Evolutionary conservation across 331 rosid species (phyloP).

Genomic region (Malus hybrid): DNA sequence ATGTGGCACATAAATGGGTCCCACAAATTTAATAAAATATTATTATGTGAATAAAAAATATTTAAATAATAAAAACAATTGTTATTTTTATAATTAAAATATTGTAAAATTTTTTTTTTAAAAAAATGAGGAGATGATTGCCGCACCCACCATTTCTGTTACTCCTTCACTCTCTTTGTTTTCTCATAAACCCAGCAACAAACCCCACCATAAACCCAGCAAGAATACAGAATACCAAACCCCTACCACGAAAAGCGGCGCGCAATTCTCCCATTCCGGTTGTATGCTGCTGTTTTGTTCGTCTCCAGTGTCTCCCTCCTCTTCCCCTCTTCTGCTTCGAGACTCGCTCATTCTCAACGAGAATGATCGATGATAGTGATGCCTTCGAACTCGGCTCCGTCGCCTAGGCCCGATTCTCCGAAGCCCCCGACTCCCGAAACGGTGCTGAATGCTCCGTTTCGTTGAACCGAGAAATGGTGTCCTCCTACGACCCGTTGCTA

Average conservation of each 20-base stretch:
- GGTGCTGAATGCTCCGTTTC: conserved; percentile 56
- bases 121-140: no score
- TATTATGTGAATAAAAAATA: no score
- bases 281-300: conserved; percentile 28
- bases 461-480: not conserved
- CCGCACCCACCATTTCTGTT: not conserved
- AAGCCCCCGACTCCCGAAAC: conserved; percentile 84
- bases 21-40: no score
- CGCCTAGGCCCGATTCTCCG: conserved; percentile 30
- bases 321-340: conserved; percentile 43
- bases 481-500: conserved; percentile 58
- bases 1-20: no score
- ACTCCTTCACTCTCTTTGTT: not conserved
- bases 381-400: not conserved
- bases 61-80: no score
- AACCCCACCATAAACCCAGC: not conserved
- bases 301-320: conserved; percentile 15
- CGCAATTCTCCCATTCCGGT: conserved; percentile 22
- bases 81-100: no score
- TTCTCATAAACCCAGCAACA: not conserved
- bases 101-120: no score
- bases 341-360: conserved; percentile 51
- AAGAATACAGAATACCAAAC: not conserved
- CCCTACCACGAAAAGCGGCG: not conserved
- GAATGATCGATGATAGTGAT: not conserved